Evolutionary conservation across 2,329 filamentous ascomycete genomes (phyloP).

Genomic region (Trichoderma polysporum): DNA sequence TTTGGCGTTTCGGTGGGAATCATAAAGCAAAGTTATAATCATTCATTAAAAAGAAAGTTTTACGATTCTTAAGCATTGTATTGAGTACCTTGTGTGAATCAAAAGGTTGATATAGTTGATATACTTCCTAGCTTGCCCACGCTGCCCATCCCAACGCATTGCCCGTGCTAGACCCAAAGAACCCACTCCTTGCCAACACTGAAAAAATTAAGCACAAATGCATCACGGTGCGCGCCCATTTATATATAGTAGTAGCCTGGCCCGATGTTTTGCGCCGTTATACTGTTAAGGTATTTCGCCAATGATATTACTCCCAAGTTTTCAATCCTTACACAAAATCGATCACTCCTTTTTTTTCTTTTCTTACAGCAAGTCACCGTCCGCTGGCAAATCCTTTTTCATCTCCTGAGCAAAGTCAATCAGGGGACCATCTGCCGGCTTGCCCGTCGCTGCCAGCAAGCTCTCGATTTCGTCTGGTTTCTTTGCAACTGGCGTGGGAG

Average conservation of each 20-base stretch:
- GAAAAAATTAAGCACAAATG: constrained; percentile 19
- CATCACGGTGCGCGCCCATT: constrained; percentile 14
- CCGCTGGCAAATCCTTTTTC: constrained; percentile 47
- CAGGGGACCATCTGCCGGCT: constrained; percentile 48
- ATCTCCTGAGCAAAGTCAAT: constrained; percentile 58
- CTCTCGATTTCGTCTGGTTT: constrained; percentile 41
- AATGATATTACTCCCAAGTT: constrained; percentile 12
- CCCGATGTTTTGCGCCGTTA: constrained; percentile 20
- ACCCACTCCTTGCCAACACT: constrained; percentile 16
- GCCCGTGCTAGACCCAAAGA: constrained; percentile 20
- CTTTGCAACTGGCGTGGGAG: constrained; percentile 15
- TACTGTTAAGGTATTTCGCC: constrained; percentile 16
- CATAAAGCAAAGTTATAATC: constrained; percentile 4
- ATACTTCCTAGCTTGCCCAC: constrained; percentile 16
- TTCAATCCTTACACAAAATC: background rate
- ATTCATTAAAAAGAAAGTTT: background rate
- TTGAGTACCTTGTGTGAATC: background rate
- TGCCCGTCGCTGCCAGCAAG: constrained; percentile 49
- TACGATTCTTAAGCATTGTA: background rate
- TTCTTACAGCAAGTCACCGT: constrained; percentile 7
- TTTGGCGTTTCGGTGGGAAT: constrained; percentile 10
- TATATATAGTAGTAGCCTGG: constrained; percentile 19
- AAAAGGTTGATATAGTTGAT: constrained; percentile 18
- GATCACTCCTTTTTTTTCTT: background rate
- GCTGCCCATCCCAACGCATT: constrained; percentile 5